Evolutionary conservation across 768 basidiomycete genomes (phyloP), one percentile per base, ranked within the genome.

Genomic region (Tulasnella sp.): DNA sequence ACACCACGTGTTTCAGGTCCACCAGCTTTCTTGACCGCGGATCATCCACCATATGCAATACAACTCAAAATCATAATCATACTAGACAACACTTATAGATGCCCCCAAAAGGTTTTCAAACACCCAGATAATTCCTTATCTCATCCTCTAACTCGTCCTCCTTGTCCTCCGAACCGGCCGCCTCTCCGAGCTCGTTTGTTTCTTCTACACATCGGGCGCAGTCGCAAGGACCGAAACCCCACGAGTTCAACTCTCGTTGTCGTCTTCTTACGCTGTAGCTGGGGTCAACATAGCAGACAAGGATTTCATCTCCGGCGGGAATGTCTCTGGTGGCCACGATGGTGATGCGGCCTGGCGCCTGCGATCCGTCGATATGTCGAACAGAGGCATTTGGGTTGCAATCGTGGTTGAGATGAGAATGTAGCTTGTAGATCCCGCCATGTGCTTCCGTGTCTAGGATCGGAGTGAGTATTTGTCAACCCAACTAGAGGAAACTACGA

Each of bases 371-470:
- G 57, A 87, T 69, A 65, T 89, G 89, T 2, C 84, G 80, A 14
- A 86, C 81, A 15, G 86, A 84, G 46, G 82, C 63, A 67, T 89
- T 93, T 0, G 91, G 88, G 15, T 71, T 67, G 68, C 91, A 96
- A 6, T 77, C 77, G 67, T 96, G 91, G 68, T 94, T 96, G 29
- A 93, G 68, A 62, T 92, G 86, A 2, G 89, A 84, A 66, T 93
- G 89, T 4, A 92, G 75, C 19, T 76, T 77, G 69, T 92, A 94
- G 8, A 94, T 72, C 2, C 89, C 90, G 2, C 88, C 89, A 54
- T 91, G 86, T 1, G 83, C 79, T 69, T 92, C 90, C 49, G 91
- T 72, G 65, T 91, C 84, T 84, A 50, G 6, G 43, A 45, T 29
- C 32, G 6, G 29, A 21, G 15, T 35, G 17, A 36, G 40, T 14